These are phyloP conservation scores for Venturia nashicola DNA, from an alignment of 2,329 filamentous ascomycete genomes.

Conservation along the genomic window DNA sequence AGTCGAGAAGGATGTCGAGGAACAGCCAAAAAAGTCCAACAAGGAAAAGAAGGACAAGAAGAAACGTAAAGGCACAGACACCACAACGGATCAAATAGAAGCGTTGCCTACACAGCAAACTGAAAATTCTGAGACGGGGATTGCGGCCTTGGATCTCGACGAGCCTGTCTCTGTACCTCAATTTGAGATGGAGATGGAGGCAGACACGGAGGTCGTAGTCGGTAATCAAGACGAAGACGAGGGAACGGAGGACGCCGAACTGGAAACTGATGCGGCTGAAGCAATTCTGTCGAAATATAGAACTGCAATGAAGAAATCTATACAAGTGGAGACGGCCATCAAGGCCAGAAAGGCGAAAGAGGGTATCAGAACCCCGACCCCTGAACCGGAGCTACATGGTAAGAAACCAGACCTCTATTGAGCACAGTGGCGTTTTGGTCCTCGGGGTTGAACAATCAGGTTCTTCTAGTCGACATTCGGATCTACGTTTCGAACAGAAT, in stretches of 20 bases:
- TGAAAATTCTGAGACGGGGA: background rate
- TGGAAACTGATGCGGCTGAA: conserved; percentile 15
- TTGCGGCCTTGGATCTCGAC: background rate
- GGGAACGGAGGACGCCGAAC: conserved; percentile 19
- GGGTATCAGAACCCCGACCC: conserved; percentile 14
- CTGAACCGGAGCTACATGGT: conserved; percentile 39
- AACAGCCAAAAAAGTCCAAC: background rate
- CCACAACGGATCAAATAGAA: conserved; percentile 10
- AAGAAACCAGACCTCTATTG: conserved; percentile 6
- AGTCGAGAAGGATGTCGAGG: background rate
- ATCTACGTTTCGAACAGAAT: background rate
- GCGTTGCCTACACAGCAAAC: conserved; percentile 6
- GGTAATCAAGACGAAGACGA: conserved; percentile 10
- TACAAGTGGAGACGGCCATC: conserved; percentile 13
- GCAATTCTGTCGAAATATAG: conserved; percentile 33
- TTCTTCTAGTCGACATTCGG: background rate
- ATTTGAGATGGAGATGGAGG: background rate
- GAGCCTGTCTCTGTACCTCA: background rate
- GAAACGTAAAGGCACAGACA: conserved; percentile 17
- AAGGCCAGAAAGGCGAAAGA: conserved; percentile 14
- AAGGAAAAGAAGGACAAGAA: conserved; percentile 3
- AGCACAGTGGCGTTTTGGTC: background rate
- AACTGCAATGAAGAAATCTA: conserved; percentile 17
- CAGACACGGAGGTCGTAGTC: conserved; percentile 8
- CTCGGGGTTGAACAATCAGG: background rate